Conservation (phyloP, 371 early-diverging fungal species). For the Saksenaea vasiformis region DNA sequence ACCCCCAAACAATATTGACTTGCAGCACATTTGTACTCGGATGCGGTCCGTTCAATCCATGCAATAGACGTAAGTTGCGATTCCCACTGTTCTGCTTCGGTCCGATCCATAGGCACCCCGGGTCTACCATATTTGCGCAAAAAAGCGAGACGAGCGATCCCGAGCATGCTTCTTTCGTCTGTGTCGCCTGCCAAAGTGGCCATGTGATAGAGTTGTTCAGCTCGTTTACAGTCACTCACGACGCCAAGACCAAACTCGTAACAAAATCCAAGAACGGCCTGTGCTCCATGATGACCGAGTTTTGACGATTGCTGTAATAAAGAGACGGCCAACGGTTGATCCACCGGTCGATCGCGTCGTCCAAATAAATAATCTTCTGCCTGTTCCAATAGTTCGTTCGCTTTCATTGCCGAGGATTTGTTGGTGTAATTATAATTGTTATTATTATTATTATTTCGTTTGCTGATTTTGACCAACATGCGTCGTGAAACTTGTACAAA, state of each 20-base stretch:
- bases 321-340: conserved; percentile 43
- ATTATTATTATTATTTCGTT: neutral
- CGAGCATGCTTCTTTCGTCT: conserved; percentile 35
- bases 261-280: conserved; percentile 60
- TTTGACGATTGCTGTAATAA: conserved; percentile 41
- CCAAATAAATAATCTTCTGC: conserved; percentile 56
- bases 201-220: conserved; percentile 57
- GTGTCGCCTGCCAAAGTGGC: conserved; percentile 23
- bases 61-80: conserved; percentile 25
- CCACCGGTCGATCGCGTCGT: conserved; percentile 32
- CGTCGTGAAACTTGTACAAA: conserved; percentile 20
- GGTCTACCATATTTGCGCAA: conserved; percentile 76
- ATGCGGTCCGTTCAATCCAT: conserved; percentile 62
- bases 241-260: conserved; percentile 78
- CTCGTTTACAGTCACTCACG: conserved; percentile 41
- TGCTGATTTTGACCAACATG: conserved; percentile 5
- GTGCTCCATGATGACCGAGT: conserved; percentile 44
- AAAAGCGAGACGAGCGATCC: conserved; percentile 63
- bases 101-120: conserved; percentile 63
- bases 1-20: conserved; percentile 60
- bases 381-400: conserved; percentile 20
- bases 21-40: conserved; percentile 34
- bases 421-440: neutral
- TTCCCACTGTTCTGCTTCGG: conserved; percentile 65
- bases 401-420: neutral